Conservation (phyloP, 495 filamentous ascomycete species). For the Penicillium daleae region DNA sequence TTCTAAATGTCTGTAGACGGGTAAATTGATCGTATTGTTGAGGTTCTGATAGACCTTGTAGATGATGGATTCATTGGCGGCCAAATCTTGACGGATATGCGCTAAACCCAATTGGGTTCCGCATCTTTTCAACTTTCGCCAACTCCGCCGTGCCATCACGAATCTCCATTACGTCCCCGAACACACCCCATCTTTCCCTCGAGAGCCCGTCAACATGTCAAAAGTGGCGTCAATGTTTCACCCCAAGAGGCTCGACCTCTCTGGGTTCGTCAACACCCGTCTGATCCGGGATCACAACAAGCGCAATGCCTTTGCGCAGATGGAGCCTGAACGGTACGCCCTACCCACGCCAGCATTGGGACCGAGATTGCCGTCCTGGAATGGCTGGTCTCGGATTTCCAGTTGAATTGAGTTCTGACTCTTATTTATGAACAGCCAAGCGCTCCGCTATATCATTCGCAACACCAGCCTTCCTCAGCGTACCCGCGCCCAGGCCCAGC, state of each 20-base stretch:
- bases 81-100: conserved; percentile 23
- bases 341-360: not conserved
- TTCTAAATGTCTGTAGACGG: not conserved
- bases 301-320: conserved; percentile 84
- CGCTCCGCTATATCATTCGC: conserved; percentile 89
- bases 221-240: conserved; percentile 66
- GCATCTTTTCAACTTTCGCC: conserved; percentile 31
- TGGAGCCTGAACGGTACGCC: conserved; percentile 80
- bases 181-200: conserved; percentile 4
- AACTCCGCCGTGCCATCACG: conserved; percentile 28
- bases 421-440: conserved; percentile 66
- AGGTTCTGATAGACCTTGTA: not conserved
- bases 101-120: conserved; percentile 41
- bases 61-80: conserved; percentile 1
- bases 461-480: conserved; percentile 85
- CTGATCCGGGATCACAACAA: conserved; percentile 93
- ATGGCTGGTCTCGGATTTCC: not conserved
- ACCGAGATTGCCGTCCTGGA: not conserved
- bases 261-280: conserved; percentile 80
- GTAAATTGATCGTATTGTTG: not conserved
- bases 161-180: conserved; percentile 15
- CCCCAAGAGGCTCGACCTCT: conserved; percentile 83
- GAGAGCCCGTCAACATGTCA: conserved; percentile 25
- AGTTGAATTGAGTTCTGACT: not conserved
- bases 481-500: conserved; percentile 83